phyloP scores from a whole-genome alignment of 257 asterid genomes.

The Nicotiana paniculata region DNA sequence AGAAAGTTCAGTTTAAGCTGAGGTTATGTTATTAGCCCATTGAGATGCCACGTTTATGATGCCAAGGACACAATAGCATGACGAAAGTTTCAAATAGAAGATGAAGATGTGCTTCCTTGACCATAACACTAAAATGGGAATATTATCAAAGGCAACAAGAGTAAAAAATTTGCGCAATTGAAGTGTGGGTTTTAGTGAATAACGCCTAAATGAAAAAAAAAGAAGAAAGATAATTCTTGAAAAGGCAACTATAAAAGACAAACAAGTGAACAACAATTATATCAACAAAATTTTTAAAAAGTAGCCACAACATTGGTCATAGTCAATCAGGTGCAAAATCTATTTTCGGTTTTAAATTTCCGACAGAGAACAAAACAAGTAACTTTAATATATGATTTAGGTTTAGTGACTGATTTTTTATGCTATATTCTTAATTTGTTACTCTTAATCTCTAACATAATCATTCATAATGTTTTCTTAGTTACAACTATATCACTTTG shows the following conservation, averaged over 20 bases:
- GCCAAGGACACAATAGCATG: neutral
- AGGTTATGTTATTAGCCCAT: neutral
- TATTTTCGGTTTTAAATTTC: neutral
- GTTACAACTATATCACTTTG: neutral
- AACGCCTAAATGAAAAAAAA: neutral
- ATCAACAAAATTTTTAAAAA: neutral
- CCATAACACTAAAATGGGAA: neutral
- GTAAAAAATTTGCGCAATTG: neutral
- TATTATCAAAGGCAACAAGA: neutral
- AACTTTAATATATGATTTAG: neutral
- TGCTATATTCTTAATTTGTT: neutral
- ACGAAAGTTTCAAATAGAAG: neutral
- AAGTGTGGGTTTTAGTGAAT: neutral
- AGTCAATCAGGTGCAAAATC: neutral
- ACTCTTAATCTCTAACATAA: neutral
- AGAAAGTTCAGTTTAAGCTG: neutral
- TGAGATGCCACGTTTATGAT: neutral
- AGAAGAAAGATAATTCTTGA: neutral
- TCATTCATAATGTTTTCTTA: neutral
- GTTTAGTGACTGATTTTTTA: neutral
- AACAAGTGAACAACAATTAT: neutral
- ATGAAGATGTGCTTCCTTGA: neutral
- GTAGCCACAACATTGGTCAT: no score
- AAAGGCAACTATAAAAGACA: neutral
- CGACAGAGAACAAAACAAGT: neutral